These are phyloP conservation scores for Calamus simplicifolius DNA, from an alignment of 176 grass and related monocot species.

Conservation along the genomic window DNA sequence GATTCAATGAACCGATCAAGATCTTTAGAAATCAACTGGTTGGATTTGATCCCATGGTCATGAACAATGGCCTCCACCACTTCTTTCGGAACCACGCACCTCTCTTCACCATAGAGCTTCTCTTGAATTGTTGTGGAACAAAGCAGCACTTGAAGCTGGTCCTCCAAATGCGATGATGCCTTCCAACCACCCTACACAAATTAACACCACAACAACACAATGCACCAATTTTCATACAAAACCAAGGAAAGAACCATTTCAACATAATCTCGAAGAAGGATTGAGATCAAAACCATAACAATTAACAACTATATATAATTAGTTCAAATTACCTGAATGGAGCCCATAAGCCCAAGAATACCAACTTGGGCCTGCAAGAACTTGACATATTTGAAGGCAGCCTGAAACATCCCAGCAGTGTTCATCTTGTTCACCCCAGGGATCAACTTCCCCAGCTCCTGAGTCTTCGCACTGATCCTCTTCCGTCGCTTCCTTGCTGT, in stretches of 20 bases:
- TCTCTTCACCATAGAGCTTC: slow-evolving; percentile 40
- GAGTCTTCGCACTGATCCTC: slow-evolving; percentile 73
- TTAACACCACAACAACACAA: no score
- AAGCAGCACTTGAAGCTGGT: slow-evolving; percentile 43
- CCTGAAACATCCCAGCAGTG: slow-evolving; percentile 78
- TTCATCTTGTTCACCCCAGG: slow-evolving; percentile 55
- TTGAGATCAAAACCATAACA: no score
- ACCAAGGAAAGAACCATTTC: no score
- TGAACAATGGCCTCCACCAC: slow-evolving; percentile 29
- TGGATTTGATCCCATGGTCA: slow-evolving; percentile 35
- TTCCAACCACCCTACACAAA: slow-evolving; percentile 13
- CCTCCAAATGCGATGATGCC: slow-evolving; percentile 10
- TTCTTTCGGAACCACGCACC: slow-evolving; percentile 46
- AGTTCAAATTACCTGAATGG: slow-evolving; percentile 31
- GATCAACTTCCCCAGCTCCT: slow-evolving; percentile 52
- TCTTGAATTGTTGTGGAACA: slow-evolving; percentile 29
- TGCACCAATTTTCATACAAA: no score
- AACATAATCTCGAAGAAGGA: no score
- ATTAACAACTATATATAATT: no score
- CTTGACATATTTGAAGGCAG: slow-evolving; percentile 48
- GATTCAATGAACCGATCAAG: slow-evolving; percentile 37
- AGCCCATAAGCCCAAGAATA: slow-evolving; percentile 46
- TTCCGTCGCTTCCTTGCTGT: slow-evolving; percentile 61
- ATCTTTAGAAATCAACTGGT: slow-evolving; percentile 36
- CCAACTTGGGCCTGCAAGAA: slow-evolving; percentile 72